Evolutionary conservation across 225 moss, liverwort and hornwort genomes (phyloP).

Genomic region (Anthoceros angustus): DNA sequence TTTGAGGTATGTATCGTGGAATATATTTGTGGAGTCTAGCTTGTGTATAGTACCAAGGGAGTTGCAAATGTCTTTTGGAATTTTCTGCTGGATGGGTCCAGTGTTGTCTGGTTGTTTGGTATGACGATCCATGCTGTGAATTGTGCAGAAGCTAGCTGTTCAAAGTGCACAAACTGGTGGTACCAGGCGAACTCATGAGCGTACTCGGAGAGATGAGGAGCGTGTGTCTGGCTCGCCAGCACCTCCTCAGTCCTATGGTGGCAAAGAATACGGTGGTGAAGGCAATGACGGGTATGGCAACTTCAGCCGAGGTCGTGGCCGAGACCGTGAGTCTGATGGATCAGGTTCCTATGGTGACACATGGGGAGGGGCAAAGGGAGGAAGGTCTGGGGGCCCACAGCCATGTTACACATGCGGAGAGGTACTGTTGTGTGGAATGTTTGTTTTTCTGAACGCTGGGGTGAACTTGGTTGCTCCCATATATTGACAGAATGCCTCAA

Average conservation of each 20-base stretch:
- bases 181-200: constrained; percentile 43
- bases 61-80: background rate
- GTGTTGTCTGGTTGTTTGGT: background rate
- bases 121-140: background rate
- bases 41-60: background rate
- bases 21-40: background rate
- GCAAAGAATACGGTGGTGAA: constrained; percentile 19
- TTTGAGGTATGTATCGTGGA: constrained; percentile 44
- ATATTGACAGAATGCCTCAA: background rate
- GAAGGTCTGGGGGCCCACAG: background rate
- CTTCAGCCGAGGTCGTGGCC: constrained; percentile 67
- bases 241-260: constrained; percentile 33
- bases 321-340: constrained; percentile 70
- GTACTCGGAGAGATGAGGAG: constrained; percentile 59
- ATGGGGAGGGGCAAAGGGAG: constrained; percentile 49
- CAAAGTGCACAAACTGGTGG: constrained; percentile 93
- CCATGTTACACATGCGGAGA: background rate
- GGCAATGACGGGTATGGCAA: constrained; percentile 39
- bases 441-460: background rate
- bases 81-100: background rate
- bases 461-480: background rate
- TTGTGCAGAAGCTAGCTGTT: constrained; percentile 63
- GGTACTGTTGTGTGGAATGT: background rate
- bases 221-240: constrained; percentile 41
- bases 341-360: constrained; percentile 90